These are phyloP conservation scores for Talinum fruticosum DNA, from an alignment of 148 eudicot genomes.

Conservation along the genomic window DNA sequence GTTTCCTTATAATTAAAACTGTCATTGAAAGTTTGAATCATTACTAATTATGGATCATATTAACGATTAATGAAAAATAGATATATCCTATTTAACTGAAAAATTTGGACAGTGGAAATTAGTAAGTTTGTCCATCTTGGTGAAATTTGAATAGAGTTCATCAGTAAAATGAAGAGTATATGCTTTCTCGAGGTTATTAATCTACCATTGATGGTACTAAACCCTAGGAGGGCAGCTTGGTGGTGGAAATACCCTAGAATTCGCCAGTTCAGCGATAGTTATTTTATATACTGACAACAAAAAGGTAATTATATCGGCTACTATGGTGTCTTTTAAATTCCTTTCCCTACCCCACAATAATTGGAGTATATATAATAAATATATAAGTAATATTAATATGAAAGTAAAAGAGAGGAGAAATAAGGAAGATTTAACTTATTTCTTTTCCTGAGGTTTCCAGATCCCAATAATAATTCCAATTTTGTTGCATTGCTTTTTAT, in stretches of 20 bases:
- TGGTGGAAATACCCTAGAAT: slow-evolving; percentile 27
- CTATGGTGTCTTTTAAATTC: not conserved
- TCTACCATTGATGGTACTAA: not conserved
- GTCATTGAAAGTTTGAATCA: no score
- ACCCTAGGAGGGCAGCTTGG: slow-evolving; percentile 10
- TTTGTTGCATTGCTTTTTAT: slow-evolving; percentile 30
- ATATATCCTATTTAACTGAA: no score
- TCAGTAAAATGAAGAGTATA: no score
- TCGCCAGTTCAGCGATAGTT: slow-evolving; percentile 4
- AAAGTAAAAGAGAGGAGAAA: slow-evolving; percentile 8
- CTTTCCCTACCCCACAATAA: slow-evolving; percentile 19
- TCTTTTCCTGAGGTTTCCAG: slow-evolving; percentile 12
- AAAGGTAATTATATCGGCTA: slow-evolving; percentile 2
- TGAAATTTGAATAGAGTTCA: no score
- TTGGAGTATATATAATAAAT: slow-evolving; percentile 3
- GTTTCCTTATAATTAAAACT: no score
- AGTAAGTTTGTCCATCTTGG: no score
- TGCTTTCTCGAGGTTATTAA: not conserved
- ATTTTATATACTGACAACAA: slow-evolving; percentile 4
- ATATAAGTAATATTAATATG: not conserved
- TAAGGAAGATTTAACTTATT: not conserved
- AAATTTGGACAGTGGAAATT: no score
- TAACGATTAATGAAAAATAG: no score
- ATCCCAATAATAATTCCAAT: slow-evolving; percentile 26
- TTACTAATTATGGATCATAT: no score